Evolutionary conservation across 2,329 filamentous ascomycete species (phyloP).

Genomic region (Stagonosporopsis tanaceti): DNA sequence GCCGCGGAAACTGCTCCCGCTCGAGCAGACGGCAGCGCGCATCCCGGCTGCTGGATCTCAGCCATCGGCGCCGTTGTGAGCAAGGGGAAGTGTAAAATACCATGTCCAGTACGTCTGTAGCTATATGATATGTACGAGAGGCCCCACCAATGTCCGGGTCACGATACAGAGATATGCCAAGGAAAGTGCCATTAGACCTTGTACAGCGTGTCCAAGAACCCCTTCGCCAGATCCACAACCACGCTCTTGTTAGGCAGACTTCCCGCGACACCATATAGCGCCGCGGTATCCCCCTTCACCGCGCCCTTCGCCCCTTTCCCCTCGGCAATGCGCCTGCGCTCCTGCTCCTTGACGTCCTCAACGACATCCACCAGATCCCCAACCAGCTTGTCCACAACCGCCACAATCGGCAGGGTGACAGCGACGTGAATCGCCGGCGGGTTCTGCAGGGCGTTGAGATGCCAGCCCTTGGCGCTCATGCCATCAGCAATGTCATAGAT

Average conservation of each 20-base stretch:
- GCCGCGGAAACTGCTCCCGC: slow-evolving; percentile 72
- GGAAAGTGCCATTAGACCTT: slow-evolving; percentile 66
- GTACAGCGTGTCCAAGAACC: slow-evolving; percentile 92
- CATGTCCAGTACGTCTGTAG: slow-evolving; percentile 12
- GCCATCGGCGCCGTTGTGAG: slow-evolving; percentile 23
- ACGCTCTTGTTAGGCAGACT: slow-evolving; percentile 95
- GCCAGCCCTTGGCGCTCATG: slow-evolving; percentile 87
- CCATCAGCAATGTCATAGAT: slow-evolving; percentile 94
- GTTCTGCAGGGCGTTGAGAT: slow-evolving; percentile 91
- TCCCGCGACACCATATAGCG: slow-evolving; percentile 93
- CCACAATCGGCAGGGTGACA: slow-evolving; percentile 85
- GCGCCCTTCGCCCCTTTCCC: slow-evolving; percentile 68
- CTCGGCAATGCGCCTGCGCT: slow-evolving; percentile 74
- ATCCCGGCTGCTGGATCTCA: slow-evolving; percentile 58
- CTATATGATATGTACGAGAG: slow-evolving; percentile 7
- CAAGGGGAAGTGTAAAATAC: slow-evolving; percentile 1
- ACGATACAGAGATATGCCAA: neutral
- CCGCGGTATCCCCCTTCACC: slow-evolving; percentile 78
- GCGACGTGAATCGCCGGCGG: slow-evolving; percentile 94
- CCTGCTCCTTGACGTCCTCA: slow-evolving; percentile 80
- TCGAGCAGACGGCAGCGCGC: slow-evolving; percentile 69
- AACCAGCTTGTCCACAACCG: slow-evolving; percentile 81
- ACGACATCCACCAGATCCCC: slow-evolving; percentile 70
- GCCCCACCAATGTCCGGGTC: neutral
- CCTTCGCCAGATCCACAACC: slow-evolving; percentile 86